These are phyloP conservation scores for Phytopythium sindhum DNA, from an alignment of 352 stramenopile species.

Conservation along the genomic window DNA sequence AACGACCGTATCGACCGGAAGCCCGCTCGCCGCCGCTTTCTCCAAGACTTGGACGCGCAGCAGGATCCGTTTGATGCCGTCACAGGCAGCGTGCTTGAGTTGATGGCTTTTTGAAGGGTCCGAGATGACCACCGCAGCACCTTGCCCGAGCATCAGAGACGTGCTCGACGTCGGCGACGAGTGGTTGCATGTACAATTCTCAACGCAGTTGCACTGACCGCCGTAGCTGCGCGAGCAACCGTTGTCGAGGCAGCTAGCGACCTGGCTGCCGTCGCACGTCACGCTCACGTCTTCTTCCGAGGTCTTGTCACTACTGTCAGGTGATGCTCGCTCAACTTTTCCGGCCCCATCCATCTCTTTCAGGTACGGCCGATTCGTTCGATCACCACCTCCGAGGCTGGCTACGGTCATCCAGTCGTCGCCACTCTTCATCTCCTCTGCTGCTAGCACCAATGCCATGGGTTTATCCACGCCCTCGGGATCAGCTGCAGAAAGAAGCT, in stretches of 20 bases:
- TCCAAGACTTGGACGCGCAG: constrained; percentile 29
- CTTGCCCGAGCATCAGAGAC: constrained; percentile 5
- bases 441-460: background rate
- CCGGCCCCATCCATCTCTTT: background rate
- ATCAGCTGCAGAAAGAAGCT: background rate
- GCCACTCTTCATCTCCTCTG: background rate
- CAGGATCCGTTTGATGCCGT: constrained; percentile 23
- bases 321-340: background rate
- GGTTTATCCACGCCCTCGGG: background rate
- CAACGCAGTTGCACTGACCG: constrained; percentile 55
- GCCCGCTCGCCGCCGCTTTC: constrained; percentile 11
- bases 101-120: background rate
- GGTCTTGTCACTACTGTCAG: background rate
- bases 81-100: background rate
- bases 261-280: constrained; percentile 30
- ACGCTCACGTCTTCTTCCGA: constrained; percentile 7
- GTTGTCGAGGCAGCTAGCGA: constrained; percentile 63
- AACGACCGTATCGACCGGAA: constrained; percentile 25
- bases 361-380: background rate
- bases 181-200: constrained; percentile 43
- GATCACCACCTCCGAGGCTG: background rate
- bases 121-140: background rate
- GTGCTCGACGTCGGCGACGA: constrained; percentile 10
- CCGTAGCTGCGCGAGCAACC: constrained; percentile 65
- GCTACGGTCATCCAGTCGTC: background rate